Conservation (phyloP, 495 filamentous ascomycete species). For the Aspergillus carlsbadensis region DNA sequence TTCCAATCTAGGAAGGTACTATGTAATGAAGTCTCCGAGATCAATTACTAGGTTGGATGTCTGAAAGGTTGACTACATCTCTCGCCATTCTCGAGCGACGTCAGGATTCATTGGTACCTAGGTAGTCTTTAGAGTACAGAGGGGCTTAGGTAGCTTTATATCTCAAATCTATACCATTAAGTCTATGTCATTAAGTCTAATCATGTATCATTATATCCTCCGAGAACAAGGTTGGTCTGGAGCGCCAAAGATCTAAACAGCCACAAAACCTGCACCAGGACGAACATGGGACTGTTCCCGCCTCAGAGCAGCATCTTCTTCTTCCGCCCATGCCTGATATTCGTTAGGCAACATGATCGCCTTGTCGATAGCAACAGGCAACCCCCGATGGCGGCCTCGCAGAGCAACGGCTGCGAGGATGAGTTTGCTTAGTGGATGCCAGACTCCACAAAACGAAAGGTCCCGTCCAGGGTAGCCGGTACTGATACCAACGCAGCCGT, state of each 20-base stretch:
- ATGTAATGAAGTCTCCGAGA: no score
- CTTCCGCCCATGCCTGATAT: constrained; percentile 53
- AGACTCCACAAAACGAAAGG: constrained; percentile 72
- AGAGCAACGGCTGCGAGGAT: constrained; percentile 77
- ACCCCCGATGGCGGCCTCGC: constrained; percentile 72
- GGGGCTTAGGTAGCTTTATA: no score
- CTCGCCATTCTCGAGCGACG: no score
- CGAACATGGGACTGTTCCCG: constrained; percentile 28
- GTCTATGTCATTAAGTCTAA: no score
- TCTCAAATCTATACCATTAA: no score
- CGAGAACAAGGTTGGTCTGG: background rate
- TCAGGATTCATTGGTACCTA: no score
- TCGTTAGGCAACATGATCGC: constrained; percentile 72
- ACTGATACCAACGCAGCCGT: constrained; percentile 82
- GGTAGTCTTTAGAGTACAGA: no score
- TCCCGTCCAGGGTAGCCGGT: constrained; percentile 66
- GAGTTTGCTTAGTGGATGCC: constrained; percentile 70
- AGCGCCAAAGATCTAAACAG: constrained; percentile 22
- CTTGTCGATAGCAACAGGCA: constrained; percentile 79
- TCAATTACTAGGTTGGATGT: no score
- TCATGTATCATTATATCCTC: background rate
- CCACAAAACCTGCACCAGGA: constrained; percentile 16
- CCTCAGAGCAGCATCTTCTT: constrained; percentile 56
- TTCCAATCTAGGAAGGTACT: no score
- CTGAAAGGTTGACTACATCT: no score